Base-by-base conservation (phyloP, 83 land plant genomes). In the Picea abies region DNA sequence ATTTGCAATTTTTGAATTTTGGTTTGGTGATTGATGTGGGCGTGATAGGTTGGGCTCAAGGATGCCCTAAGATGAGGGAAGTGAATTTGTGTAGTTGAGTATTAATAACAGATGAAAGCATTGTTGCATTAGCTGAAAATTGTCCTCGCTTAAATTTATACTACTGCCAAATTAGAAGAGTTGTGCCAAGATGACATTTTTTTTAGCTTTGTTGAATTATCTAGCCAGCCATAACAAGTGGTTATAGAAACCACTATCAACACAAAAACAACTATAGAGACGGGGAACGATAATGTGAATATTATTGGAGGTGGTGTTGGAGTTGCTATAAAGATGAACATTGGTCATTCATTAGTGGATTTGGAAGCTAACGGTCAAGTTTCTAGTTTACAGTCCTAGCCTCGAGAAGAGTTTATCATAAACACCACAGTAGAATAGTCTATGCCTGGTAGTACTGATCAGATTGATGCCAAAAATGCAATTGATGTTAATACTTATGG, bases 11-110 rank as follows among this genome's bases (percentile, higher is more conserved):
- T 62, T 83, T 97, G 66, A 97, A 95, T 81, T 85, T 95, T 25
- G 99, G 99, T n/a, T 97, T 67, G 44, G 90, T 97, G 8, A 86
- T 87, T 65, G 99, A 97, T 85, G 83, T 84, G 62, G 99, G 99
- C 39, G 95, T 97, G 12, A 89, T 83, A 61, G 89, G 97, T 64
- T 85, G 95, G 86, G 99, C 95, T 47, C 83, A 70, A 66, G 93
- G 98, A 67, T 97, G 98, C 77, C 94, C 96, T 29, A 96, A 95
- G 71, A 85, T 97, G 8, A 84, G 98, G 61, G 87, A 86, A 17
- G 83, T 95, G 14, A 97, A 97, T 83, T 84, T 97, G 83, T 97
- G 99, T 87, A 96, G 98, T 10, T 97, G 99, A 83, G 87, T 88
- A 26, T 87, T 76, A 44, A 97, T 95, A 80, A 95, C 96, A 96